Percentiles rank a stretch among this genome's conserved stretches.
phyloP scores from a whole-genome alignment of 495 filamentous ascomycete genomes.

The Penicillium salamii region DNA sequence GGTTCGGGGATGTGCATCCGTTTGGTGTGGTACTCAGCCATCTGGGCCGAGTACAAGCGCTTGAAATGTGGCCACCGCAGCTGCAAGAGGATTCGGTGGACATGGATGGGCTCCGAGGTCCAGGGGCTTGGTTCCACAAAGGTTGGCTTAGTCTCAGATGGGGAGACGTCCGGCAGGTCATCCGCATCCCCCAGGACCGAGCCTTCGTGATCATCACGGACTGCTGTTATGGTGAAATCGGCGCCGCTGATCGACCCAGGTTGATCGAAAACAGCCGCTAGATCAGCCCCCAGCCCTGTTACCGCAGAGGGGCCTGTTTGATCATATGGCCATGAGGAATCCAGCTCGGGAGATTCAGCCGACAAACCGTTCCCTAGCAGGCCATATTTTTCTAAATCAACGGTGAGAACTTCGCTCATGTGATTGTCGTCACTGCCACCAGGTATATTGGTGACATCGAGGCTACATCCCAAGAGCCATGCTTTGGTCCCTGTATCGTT shows the following conservation, averaged over 20 bases:
- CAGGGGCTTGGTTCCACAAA: conserved; percentile 60
- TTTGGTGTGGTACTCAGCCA: conserved; percentile 94
- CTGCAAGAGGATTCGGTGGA: conserved; percentile 85
- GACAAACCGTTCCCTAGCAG: conserved; percentile 76
- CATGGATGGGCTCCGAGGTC: conserved; percentile 85
- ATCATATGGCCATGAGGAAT: conserved; percentile 52
- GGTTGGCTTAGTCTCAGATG: conserved; percentile 45
- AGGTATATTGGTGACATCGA: conserved; percentile 55
- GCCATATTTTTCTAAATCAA: conserved; percentile 83
- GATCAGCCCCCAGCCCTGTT: conserved; percentile 72
- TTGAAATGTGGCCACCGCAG: conserved; percentile 96
- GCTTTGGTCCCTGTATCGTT: conserved; percentile 91
- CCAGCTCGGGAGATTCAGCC: conserved; percentile 55
- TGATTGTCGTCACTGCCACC: conserved; percentile 72
- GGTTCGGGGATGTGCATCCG: conserved; percentile 97
- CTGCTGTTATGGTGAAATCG: conserved; percentile 82
- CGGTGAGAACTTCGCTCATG: conserved; percentile 86
- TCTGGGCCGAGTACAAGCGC: conserved; percentile 83
- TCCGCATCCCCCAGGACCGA: conserved; percentile 55
- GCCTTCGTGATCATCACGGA: conserved; percentile 59
- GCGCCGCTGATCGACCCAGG: conserved; percentile 77
- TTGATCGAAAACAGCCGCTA: conserved; percentile 81
- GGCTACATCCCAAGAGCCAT: conserved; percentile 90
- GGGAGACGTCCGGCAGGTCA: conserved; percentile 33
- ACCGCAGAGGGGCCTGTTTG: conserved; percentile 42